phyloP scores from a whole-genome alignment of 805 yeast genomes.

The Saccharomycopsis malanga region DNA sequence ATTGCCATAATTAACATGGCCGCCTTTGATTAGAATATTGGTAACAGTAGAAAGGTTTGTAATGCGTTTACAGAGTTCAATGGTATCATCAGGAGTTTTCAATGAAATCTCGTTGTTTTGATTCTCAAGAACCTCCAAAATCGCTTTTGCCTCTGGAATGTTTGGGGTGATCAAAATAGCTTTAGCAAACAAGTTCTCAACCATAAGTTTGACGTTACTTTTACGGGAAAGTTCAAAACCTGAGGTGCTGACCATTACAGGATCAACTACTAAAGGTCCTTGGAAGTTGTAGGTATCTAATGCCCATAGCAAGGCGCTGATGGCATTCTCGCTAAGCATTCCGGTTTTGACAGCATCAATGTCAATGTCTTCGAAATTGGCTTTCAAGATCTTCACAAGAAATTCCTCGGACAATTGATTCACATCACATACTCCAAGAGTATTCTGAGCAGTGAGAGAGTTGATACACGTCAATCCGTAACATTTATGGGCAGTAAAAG shows the following conservation, averaged over 20 bases:
- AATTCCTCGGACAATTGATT: conserved; percentile 37
- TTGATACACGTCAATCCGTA: conserved; percentile 73
- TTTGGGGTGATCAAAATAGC: conserved; percentile 74
- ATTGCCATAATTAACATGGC: conserved; percentile 41
- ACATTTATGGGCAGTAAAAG: conserved; percentile 67
- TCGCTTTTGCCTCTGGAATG: conserved; percentile 50
- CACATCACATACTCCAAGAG: conserved; percentile 38
- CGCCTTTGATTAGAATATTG: conserved; percentile 70
- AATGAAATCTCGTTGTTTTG: conserved; percentile 24
- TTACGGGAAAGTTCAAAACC: conserved; percentile 54
- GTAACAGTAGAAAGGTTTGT: conserved; percentile 35
- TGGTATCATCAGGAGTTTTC: conserved; percentile 35
- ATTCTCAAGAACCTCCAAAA: conserved; percentile 31
- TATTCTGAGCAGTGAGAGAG: conserved; percentile 77
- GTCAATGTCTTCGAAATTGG: conserved; percentile 53
- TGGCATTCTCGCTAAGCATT: conserved; percentile 54
- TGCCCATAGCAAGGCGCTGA: conserved; percentile 36
- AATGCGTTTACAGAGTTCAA: conserved; percentile 34
- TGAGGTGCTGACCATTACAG: conserved; percentile 78
- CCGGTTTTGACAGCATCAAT: conserved; percentile 74
- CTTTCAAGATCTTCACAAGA: conserved; percentile 42
- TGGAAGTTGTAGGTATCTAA: conserved; percentile 27
- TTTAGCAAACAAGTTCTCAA: conserved; percentile 39
- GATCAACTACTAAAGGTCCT: conserved; percentile 74
- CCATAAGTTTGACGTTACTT: conserved; percentile 37